Evolutionary conservation across 495 filamentous ascomycete genomes (phyloP), one percentile per base, ranked within the genome.

Genomic region (Xylaria palmicola): DNA sequence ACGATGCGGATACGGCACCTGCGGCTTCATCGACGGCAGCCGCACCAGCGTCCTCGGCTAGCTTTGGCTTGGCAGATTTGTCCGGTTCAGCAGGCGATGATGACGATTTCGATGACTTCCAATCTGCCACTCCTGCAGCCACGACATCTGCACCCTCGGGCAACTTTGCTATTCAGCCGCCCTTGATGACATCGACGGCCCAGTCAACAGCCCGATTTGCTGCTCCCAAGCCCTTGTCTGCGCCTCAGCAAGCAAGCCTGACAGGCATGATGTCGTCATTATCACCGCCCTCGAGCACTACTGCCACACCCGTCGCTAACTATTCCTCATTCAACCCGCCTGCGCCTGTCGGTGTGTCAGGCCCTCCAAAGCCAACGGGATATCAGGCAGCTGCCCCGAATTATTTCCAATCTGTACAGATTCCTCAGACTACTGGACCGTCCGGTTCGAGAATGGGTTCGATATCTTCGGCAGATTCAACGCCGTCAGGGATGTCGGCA

Each of bases 41-140:
- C 65, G 78, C 68, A 79, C 80, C 77, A 4, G 57, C 75, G 7
- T 71, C 75, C 17, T 69, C 76, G 26, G 77, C 76, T 67, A 74
- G 71, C 19, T 75, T 77, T 50, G 85, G 80, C 20, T 75, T 89
- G 55, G 85, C 81, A 39, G 79, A 86, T 37, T 74, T 90, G 30
- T 72, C 68, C 30, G 52, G 48, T 27, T 13, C 62, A 30, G 60
- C 69, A 44, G 71, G 75, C 30, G 92, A 95, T 62, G 93, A 98
- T 65, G 94, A 98, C 65, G 95, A 98, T 51, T 98, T 98, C 65
- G 94, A 98, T 70, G 95, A 98, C 71, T 98, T 98, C 82, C 91
- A 96, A 74, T 93, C 92, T n/a, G 94, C 95, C 15, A 80, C 89
- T 4, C 86, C 91, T 17, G 76, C 82, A 22, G 67, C 77, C 9